Percentiles rank a stretch among this genome's conserved stretches.
Evolutionary conservation across 805 yeast genomes (phyloP).

Genomic region (Isabelozyma gotoi): DNA sequence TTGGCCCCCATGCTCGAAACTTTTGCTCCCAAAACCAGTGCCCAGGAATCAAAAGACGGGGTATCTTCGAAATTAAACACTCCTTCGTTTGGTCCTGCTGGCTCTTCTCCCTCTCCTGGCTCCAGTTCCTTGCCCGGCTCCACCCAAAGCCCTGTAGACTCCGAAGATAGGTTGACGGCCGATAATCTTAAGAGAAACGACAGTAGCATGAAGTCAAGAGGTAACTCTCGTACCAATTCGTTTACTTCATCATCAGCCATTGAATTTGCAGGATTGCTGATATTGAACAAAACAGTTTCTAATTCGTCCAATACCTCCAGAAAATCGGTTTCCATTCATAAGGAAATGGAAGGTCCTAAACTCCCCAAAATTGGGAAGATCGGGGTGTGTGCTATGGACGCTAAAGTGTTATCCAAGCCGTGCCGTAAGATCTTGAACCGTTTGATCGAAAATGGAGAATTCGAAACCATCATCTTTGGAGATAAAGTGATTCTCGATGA

Average conservation of each 20-base stretch:
- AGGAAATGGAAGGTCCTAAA: conserved; percentile 45
- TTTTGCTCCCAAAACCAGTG: conserved; percentile 64
- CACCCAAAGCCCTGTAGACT: conserved; percentile 1
- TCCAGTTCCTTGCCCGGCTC: neutral
- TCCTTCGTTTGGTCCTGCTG: conserved; percentile 3
- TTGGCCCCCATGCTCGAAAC: conserved; percentile 77
- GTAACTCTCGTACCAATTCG: conserved; percentile 11
- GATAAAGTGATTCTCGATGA: conserved; percentile 96
- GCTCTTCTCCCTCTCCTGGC: conserved; percentile 1
- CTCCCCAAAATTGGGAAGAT: conserved; percentile 82
- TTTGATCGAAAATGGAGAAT: conserved; percentile 88
- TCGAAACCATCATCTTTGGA: conserved; percentile 94
- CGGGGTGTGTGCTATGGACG: conserved; percentile 99
- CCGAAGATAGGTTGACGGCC: conserved; percentile 10
- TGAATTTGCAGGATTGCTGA: conserved; percentile 8
- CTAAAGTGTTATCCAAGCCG: conserved; percentile 93
- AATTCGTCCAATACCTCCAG: conserved; percentile 33
- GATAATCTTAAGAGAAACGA: conserved; percentile 1
- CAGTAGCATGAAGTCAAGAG: conserved; percentile 1
- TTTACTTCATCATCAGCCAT: conserved; percentile 6
- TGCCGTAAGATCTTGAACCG: conserved; percentile 88
- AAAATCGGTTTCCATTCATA: conserved; percentile 31
- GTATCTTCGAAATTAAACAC: conserved; percentile 10
- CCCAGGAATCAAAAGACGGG: conserved; percentile 27
- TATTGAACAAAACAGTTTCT: conserved; percentile 35